Evolutionary conservation across 768 basidiomycete species (phyloP), one percentile per base, ranked within the genome.

Genomic region (Boletus pseudo-olivaceus): DNA sequence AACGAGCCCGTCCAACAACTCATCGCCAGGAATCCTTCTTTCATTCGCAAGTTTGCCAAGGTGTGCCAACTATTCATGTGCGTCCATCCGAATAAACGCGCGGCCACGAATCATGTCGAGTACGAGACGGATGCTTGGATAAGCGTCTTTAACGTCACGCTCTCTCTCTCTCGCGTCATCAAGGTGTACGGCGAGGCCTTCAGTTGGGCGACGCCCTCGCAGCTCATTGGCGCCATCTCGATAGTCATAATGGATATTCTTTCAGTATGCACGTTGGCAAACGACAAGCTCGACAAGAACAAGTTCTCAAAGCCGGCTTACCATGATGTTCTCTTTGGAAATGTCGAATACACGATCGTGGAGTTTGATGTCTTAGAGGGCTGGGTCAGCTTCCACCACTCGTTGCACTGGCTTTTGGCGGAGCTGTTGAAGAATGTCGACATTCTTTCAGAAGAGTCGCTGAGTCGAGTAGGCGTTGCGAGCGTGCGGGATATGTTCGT

Each of bases 51-150:
- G 48, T 88, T 95, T 58, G 80, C 87, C 10, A 76, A 81, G 51
- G 87, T 92, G 7, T 88, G 94, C 70, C 83, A 87, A 59, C 75
- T 98, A 41, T 99, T 98, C 77, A 90, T 92, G 83, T 92, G 90
- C 59, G 80, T 98, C 65, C 94, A 96, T 65, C 87, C 94, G 2
- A 93, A 94, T 70, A 85, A 86, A 61, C 83, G 96, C 17, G 92
- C 88, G 19, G 83, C 78, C 6, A 79, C 82, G 29, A 87, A 76
- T 48, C 97, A 98, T 62, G 84, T 99, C 62, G 96, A 98, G 70
- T 99, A 90, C 73, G 97, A 99, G 74, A 88, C 89, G 30, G 97
- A 99, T 60, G 88, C 88, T 19, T 97, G 95, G 96, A 92, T 97
- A 57, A 90, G 87, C 62, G 92, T 97, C 14, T 98, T 98, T 72